Evolutionary conservation across 768 basidiomycete genomes (phyloP).

Genomic region (Xerocomus potaroensis): DNA sequence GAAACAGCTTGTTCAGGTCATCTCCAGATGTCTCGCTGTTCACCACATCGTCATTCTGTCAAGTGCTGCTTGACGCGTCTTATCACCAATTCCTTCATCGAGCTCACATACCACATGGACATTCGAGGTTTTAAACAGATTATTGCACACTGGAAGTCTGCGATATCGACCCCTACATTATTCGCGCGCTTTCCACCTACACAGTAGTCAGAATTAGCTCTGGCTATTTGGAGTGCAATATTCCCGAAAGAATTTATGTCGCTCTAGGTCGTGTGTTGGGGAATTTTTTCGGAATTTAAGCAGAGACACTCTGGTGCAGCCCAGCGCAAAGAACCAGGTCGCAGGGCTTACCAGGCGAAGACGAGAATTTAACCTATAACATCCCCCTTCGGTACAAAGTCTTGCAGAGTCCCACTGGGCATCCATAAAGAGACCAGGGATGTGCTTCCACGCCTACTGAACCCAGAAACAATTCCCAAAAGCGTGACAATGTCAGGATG

Average conservation of each 20-base stretch:
- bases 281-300: neutral
- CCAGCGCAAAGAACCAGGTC: conserved; percentile 3
- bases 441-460: conserved; percentile 4
- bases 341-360: conserved; percentile 9
- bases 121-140: conserved; percentile 37
- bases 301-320: conserved; percentile 6
- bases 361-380: neutral
- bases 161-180: conserved; percentile 33
- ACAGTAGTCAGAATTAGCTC: neutral
- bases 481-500: conserved; percentile 13
- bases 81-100: conserved; percentile 21
- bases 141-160: conserved; percentile 31
- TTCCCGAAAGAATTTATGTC: conserved; percentile 12
- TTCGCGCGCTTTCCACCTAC: too few relatives aligned
- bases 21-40: conserved; percentile 11
- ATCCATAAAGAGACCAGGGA: conserved; percentile 10
- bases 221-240: conserved; percentile 3
- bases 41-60: conserved; percentile 27
- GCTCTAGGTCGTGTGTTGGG: conserved; percentile 1
- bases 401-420: conserved; percentile 8
- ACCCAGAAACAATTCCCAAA: conserved; percentile 4
- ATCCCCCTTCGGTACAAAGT: conserved; percentile 1
- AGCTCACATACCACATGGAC: conserved; percentile 40
- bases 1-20: conserved; percentile 4
- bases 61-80: conserved; percentile 12